Conservation (phyloP, 495 filamentous ascomycete genomes). For the Lineolata rhizophorae region DNA sequence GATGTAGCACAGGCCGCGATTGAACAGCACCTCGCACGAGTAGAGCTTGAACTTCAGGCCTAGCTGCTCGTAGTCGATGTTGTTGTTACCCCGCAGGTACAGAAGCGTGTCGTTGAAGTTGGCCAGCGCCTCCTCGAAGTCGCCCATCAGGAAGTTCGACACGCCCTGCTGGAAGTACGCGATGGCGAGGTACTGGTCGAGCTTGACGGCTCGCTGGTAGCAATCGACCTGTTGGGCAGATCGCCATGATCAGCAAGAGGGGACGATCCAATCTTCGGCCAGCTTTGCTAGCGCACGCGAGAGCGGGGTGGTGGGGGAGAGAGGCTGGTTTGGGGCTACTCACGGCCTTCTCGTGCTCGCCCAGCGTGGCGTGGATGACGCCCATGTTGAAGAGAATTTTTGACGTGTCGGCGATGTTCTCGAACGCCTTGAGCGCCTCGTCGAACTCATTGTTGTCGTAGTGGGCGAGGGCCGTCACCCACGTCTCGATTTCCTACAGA, state of each 20-base stretch:
- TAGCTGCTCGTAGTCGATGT: constrained; percentile 95
- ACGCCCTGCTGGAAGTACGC: constrained; percentile 98
- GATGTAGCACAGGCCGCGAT: constrained; percentile 91
- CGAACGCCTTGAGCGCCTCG: constrained; percentile 58
- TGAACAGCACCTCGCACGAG: constrained; percentile 96
- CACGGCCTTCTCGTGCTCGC: constrained; percentile 89
- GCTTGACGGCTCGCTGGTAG: constrained; percentile 71
- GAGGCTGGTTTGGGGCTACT: no score
- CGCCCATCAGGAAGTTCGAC: constrained; percentile 89
- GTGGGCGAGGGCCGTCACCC: constrained; percentile 74
- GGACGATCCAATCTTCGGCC: background rate
- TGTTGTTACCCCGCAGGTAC: constrained; percentile 86
- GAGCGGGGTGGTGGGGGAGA: no score
- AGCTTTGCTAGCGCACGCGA: constrained; percentile 1
- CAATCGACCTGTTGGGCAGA: constrained; percentile 85
- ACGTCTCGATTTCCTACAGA: constrained; percentile 89
- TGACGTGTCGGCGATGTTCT: constrained; percentile 77
- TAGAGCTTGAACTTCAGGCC: constrained; percentile 90
- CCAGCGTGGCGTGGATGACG: constrained; percentile 94
- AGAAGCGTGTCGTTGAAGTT: constrained; percentile 98
- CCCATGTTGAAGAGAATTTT: constrained; percentile 98
- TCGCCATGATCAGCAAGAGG: constrained; percentile 4
- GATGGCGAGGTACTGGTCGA: constrained; percentile 89
- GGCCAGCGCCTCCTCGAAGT: constrained; percentile 91
- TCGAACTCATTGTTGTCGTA: constrained; percentile 98